Evolutionary conservation across 2,329 filamentous ascomycete genomes (phyloP), one percentile per base, ranked within the genome.

Genomic region (Cordyceps farinosa): DNA sequence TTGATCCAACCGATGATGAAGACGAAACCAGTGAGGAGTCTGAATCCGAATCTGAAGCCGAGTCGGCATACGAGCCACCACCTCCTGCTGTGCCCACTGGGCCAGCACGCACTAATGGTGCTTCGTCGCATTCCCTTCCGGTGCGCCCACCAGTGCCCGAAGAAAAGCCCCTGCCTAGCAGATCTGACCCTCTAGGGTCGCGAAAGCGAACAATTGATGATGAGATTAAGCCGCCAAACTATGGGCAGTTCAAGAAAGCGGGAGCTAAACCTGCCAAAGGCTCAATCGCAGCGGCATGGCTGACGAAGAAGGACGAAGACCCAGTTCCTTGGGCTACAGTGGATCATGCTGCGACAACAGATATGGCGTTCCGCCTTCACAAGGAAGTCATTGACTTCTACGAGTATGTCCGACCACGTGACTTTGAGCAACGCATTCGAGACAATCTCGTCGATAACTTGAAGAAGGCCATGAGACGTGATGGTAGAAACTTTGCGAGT

Each of bases 331-430:
- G 91, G 91, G 73, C 81, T 8, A 70, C 74, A 45, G 66, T 73
- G 5, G 82, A 89, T 66, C 84, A 89, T 70, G 82, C 82, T 1
- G 76, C 77, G 17, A 83, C 83, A 3, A 72, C 70, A 1, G 79
- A 81, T 47, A 82, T 83, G 76, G 82, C 79, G 55, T 81, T 83
- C 36, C 92, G 91, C 75, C 79, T 99, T 32, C 92, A 98, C 75
- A 91, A 92, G 70, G 95, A 99, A 75, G 88, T 98, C 50, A 79
- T 90, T 36, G 91, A 96, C 69, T 98, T 97, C 73, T 96, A 93
- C 73, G 82, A 93, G 42, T 96, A 89, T 73, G 89, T 97, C 38
- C 87, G 84, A 66, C 95, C 95, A 3, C 84, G 85, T 52, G 76
- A 84, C 3, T 95, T 90, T 69, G 95, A 99, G 75, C 83, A 92